These are phyloP conservation scores for Zalaria obscura DNA, from an alignment of 2,329 filamentous ascomycete species.

Conservation along the genomic window DNA sequence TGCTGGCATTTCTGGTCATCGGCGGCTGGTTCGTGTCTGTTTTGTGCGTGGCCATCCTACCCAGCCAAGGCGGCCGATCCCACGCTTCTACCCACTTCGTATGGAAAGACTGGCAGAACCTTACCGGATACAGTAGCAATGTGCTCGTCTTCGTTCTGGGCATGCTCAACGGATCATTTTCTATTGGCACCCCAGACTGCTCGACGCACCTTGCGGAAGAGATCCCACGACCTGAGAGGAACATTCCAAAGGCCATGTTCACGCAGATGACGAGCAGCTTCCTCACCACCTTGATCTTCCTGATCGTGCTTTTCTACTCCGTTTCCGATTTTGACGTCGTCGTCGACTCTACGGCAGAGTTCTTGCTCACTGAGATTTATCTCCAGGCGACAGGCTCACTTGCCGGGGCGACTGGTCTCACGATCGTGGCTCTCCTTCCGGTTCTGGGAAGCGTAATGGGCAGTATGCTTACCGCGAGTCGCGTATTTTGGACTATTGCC, in stretches of 20 bases:
- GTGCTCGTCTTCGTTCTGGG: slow-evolving; percentile 49
- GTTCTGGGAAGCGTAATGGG: too few species aligned
- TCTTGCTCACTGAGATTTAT: slow-evolving; percentile 53
- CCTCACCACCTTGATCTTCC: slow-evolving; percentile 33
- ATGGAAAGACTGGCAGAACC: slow-evolving; percentile 27
- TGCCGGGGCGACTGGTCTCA: slow-evolving; percentile 27
- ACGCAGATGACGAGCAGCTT: slow-evolving; percentile 38
- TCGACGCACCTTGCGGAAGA: slow-evolving; percentile 54
- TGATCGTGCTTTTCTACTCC: slow-evolving; percentile 34
- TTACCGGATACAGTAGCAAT: slow-evolving; percentile 28
- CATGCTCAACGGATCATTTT: slow-evolving; percentile 53
- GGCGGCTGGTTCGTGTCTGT: too few species aligned
- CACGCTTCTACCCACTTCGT: slow-evolving; percentile 24
- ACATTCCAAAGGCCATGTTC: slow-evolving; percentile 39
- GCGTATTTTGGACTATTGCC: slow-evolving; percentile 48
- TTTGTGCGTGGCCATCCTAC: too few species aligned
- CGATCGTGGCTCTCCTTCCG: slow-evolving; percentile 33
- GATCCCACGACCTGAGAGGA: slow-evolving; percentile 36
- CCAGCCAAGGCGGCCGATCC: too few species aligned
- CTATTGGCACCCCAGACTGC: slow-evolving; percentile 49
- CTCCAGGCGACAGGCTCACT: slow-evolving; percentile 28
- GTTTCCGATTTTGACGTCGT: slow-evolving; percentile 44
- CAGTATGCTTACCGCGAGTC: slow-evolving; percentile 35
- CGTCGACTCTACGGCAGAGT: slow-evolving; percentile 30
- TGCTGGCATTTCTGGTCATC: too few species aligned